phyloP scores from a whole-genome alignment of 2,329 filamentous ascomycete genomes.

The Ampelomyces quisqualis region DNA sequence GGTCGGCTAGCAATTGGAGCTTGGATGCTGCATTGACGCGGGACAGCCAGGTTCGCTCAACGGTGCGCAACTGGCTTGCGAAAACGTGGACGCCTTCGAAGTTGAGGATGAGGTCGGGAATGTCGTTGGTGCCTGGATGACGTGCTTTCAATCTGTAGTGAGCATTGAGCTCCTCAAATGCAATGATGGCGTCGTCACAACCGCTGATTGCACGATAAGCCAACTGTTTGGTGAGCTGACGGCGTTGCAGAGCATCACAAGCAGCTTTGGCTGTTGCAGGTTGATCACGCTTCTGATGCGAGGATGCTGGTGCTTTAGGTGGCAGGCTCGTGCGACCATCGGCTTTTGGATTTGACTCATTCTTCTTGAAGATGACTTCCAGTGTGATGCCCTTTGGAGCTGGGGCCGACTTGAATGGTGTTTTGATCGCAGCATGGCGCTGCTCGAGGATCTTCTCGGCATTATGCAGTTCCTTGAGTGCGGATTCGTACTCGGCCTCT shows the following conservation, averaged over 20 bases:
- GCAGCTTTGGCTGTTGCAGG: constrained; percentile 2
- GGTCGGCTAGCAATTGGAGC: constrained; percentile 4
- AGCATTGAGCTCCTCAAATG: constrained; percentile 7
- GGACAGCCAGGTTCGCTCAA: constrained; percentile 10
- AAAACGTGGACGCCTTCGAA: constrained; percentile 2
- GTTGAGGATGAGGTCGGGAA: constrained; percentile 4
- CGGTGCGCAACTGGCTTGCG: constrained; percentile 3
- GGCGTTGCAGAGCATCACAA: constrained; percentile 4
- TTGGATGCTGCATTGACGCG: constrained; percentile 9
- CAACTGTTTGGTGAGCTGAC: constrained; percentile 4
- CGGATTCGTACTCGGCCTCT: not conserved
- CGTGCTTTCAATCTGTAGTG: constrained; percentile 1
- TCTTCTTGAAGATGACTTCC: not conserved
- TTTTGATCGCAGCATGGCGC: constrained; percentile 8
- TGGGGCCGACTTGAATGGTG: not conserved
- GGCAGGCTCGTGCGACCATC: not conserved
- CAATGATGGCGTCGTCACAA: constrained; percentile 5
- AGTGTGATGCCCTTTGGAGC: not conserved
- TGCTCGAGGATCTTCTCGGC: not conserved
- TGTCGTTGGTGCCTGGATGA: not conserved
- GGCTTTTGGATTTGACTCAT: not conserved
- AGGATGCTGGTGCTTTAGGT: not conserved
- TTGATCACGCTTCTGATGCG: not conserved
- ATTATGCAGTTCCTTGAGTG: not conserved
- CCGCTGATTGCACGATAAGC: constrained; percentile 4